Percentiles rank a stretch among this genome's conserved stretches.
phyloP scores from a whole-genome alignment of 768 basidiomycete genomes.

The Cyclocybe cylindracea region DNA sequence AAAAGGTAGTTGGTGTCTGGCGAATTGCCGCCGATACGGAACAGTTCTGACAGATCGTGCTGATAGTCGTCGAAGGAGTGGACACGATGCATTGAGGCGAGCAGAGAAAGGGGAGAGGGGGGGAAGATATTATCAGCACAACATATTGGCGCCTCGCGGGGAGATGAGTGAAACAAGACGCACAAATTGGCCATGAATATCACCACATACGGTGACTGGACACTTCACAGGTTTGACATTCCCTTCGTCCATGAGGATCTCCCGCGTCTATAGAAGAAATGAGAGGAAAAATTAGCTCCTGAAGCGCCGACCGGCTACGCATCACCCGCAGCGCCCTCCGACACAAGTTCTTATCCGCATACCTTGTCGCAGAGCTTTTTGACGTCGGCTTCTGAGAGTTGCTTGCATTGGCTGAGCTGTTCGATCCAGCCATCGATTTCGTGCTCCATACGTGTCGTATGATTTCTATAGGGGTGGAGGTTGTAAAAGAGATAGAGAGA shows the following conservation, averaged over 20 bases:
- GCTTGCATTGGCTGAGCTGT: conserved; percentile 96
- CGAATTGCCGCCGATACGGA: conserved; percentile 97
- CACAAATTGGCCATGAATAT: conserved; percentile 99
- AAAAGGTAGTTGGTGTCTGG: conserved; percentile 99
- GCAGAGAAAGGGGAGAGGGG: conserved; percentile 5
- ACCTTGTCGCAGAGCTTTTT: conserved; percentile 99
- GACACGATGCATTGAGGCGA: conserved; percentile 7
- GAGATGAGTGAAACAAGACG: conserved; percentile 34
- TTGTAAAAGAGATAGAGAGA: conserved; percentile 25
- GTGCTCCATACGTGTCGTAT: conserved; percentile 46
- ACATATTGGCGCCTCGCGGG: not conserved
- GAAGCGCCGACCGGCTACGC: not conserved
- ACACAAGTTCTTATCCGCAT: conserved; percentile 30
- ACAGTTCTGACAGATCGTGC: conserved; percentile 99
- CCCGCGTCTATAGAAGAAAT: conserved; percentile 73
- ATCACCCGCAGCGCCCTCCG: conserved; percentile 11
- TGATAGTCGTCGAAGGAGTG: conserved; percentile 35
- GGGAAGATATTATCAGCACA: conserved; percentile 3
- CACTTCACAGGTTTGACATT: conserved; percentile 98
- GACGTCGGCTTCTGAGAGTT: conserved; percentile 91
- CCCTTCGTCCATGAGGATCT: conserved; percentile 98
- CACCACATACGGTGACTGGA: conserved; percentile 98
- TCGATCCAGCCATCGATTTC: conserved; percentile 98
- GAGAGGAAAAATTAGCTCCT: conserved; percentile 8
- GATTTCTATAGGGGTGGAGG: conserved; percentile 30